Percentiles rank a stretch among this genome's conserved stretches.
phyloP scores from a whole-genome alignment of 2,329 filamentous ascomycete species.

The Zalaria sp. region DNA sequence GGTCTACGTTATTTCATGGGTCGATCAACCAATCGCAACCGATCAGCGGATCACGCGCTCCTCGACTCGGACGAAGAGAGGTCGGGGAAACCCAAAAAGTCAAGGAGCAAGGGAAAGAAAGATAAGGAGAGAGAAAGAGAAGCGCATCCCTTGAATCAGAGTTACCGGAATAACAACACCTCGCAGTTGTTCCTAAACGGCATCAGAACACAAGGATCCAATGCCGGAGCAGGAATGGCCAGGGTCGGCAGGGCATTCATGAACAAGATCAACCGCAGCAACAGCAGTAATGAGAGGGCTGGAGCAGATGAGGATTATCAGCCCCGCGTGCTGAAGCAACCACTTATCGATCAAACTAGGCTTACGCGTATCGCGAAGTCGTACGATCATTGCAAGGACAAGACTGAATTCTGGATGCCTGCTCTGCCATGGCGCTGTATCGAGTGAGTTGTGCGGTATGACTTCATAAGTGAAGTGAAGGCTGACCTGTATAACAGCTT shows the following conservation, averaged over 20 bases:
- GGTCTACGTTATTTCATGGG: slow-evolving; percentile 53
- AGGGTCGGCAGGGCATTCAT: slow-evolving; percentile 67
- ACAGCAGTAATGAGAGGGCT: slow-evolving; percentile 51
- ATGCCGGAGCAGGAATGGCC: slow-evolving; percentile 54
- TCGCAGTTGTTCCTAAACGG: slow-evolving; percentile 2
- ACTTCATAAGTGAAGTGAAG: slow-evolving; percentile 5
- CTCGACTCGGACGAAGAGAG: slow-evolving; percentile 17
- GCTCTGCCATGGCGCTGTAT: slow-evolving; percentile 91
- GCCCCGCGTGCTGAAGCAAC: slow-evolving; percentile 71
- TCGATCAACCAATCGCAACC: slow-evolving; percentile 47
- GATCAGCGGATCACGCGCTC: slow-evolving; percentile 53
- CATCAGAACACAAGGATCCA: slow-evolving; percentile 56
- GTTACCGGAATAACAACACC: slow-evolving; percentile 2
- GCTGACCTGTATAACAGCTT: slow-evolving; percentile 37
- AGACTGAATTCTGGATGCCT: slow-evolving; percentile 98
- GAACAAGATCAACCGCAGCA: slow-evolving; percentile 58
- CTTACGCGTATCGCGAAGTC: slow-evolving; percentile 81
- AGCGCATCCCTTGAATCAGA: slow-evolving; percentile 2
- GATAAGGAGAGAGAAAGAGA: neutral
- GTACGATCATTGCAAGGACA: slow-evolving; percentile 76
- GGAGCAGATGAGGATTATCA: slow-evolving; percentile 68
- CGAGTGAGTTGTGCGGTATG: slow-evolving; percentile 39
- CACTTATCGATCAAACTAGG: slow-evolving; percentile 79
- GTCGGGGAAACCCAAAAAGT: slow-evolving; percentile 4
- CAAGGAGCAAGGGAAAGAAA: slow-evolving; percentile 5